Conservation (phyloP, 2,329 filamentous ascomycete species). For the Colletotrichum somersetense region DNA sequence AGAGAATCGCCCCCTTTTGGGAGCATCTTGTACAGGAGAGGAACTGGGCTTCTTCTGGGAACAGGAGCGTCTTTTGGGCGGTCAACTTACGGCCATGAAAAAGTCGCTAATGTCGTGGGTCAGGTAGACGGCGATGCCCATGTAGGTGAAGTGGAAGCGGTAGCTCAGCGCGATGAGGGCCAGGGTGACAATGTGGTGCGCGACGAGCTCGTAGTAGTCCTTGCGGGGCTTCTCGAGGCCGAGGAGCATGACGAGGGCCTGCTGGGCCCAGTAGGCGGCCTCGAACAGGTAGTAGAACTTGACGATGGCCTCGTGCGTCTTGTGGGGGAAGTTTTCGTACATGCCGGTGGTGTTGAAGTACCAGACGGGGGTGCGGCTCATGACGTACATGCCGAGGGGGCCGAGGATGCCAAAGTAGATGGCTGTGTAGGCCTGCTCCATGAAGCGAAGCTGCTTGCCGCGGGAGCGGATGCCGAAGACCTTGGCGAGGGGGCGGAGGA, state of each 20-base stretch:
- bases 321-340: slow-evolving; percentile 79
- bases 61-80: too few species aligned
- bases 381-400: slow-evolving; percentile 77
- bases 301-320: slow-evolving; percentile 72
- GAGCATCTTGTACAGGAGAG: too few species aligned
- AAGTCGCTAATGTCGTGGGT: slow-evolving; percentile 83
- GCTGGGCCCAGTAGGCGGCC: slow-evolving; percentile 81
- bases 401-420: slow-evolving; percentile 78
- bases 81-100: slow-evolving; percentile 75
- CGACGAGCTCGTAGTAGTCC: slow-evolving; percentile 80
- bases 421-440: slow-evolving; percentile 82
- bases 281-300: slow-evolving; percentile 83
- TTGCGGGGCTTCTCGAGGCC: slow-evolving; percentile 79
- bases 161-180: slow-evolving; percentile 77
- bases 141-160: slow-evolving; percentile 82
- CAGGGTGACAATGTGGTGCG: slow-evolving; percentile 79
- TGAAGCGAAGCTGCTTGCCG: slow-evolving; percentile 77
- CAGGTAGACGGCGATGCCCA: slow-evolving; percentile 80
- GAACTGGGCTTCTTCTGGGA: too few species aligned
- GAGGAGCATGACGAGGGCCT: slow-evolving; percentile 76
- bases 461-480: slow-evolving; percentile 69
- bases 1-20: too few species aligned
- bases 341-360: slow-evolving; percentile 80
- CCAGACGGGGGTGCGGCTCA: slow-evolving; percentile 78
- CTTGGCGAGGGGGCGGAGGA: slow-evolving; percentile 73